Base-by-base conservation (phyloP, 441 rosid genomes). In the Breynia disticha region DNA sequence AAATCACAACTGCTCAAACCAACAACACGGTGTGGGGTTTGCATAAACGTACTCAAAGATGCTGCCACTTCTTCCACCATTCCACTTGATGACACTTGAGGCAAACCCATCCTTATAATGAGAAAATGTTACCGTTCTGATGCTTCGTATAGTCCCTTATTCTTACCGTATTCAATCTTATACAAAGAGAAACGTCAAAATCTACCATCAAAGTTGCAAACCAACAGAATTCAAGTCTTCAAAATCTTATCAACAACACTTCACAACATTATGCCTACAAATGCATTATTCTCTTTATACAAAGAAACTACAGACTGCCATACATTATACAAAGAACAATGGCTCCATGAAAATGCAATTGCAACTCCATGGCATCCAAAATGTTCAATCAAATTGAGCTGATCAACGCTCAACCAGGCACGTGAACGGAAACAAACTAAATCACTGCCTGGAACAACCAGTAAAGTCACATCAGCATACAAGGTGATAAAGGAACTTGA, bases 61-160 rank as follows among this genome's bases (percentile, higher is more conserved):
- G 75, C 66, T 58, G 73, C 70, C 43, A 66, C 61, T 69, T 79
- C 85, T 66, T 79, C 83, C 1, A 73, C 77, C 59, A 73, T 60
- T 59, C 72, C 56, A 35, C 67, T 46, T 1, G 78, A 70, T 38
- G 80, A 75, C 47, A 75, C 68, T 63, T 63, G 74, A 61, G 85
- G 80, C 69, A 80, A 65, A 19, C 82, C 79, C 82, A 77, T 80
- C 61, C 48, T 42, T 50, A 16, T 6, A 52, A 46, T 19, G 35
- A 39, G 12, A 52, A 22, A 16, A 51, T 46, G 42, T 22, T 48
- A 18, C 51, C 63, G 53, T 45, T 19, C 53, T 16, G 47, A 58
- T 61, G 47, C 43, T 42, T 16, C 61, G 20, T 44, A 55, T 28
- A 4, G 15, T 20, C 51, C 53, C 54, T 59, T 38, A 18, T 7